phyloP scores from a whole-genome alignment of 768 basidiomycete species.

The Leucosporidium yakuticum region DNA sequence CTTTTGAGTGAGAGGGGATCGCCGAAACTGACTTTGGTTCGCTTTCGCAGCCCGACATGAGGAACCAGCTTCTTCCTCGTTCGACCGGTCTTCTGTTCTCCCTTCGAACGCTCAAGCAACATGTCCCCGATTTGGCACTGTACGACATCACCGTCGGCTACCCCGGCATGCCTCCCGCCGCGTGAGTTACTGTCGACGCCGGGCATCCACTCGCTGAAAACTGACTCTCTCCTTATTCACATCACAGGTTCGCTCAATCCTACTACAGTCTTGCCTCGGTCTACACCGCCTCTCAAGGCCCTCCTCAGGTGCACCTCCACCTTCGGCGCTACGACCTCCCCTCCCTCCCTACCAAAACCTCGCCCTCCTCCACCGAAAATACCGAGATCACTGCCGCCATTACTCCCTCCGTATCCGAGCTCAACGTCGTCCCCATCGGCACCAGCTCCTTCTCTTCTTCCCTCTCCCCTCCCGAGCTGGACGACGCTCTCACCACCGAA shows the following conservation, averaged over 20 bases:
- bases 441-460: no score
- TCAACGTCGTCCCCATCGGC: constrained; percentile 32
- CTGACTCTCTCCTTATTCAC: not conserved
- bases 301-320: constrained; percentile 82
- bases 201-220: not conserved
- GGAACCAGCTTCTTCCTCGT: constrained; percentile 73
- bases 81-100: constrained; percentile 85
- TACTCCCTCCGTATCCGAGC: no score
- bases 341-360: constrained; percentile 38
- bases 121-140: constrained; percentile 56
- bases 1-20: not conserved
- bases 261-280: constrained; percentile 74
- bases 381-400: no score
- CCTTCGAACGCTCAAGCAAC: constrained; percentile 67
- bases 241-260: constrained; percentile 32
- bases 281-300: constrained; percentile 71
- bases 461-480: not conserved
- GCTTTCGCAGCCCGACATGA: constrained; percentile 62
- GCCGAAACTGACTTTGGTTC: not conserved
- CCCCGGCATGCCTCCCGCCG: constrained; percentile 47
- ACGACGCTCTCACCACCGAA: constrained; percentile 47
- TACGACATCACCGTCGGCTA: constrained; percentile 91
- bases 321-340: constrained; percentile 51
- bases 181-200: not conserved
- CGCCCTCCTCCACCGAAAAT: constrained; percentile 26